phyloP scores from a whole-genome alignment of 2,329 filamentous ascomycete species.

The Colletotrichum musicola region DNA sequence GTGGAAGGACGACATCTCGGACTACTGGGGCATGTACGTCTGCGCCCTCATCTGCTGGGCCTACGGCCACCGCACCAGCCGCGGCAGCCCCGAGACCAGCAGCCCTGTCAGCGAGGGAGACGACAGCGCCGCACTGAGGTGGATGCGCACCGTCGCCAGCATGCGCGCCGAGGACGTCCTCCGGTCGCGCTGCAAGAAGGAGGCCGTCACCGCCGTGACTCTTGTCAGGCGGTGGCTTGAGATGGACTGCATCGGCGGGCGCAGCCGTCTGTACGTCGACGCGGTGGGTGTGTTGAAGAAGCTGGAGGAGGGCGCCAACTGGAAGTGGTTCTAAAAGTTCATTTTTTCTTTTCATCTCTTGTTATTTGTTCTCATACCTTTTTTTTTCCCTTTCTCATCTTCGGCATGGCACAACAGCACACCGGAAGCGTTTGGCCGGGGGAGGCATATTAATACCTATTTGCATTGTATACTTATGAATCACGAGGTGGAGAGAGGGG shows the following conservation, averaged over 20 bases:
- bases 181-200: slow-evolving; percentile 53
- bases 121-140: slow-evolving; percentile 47
- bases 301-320: slow-evolving; percentile 57
- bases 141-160: slow-evolving; percentile 57
- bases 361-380: not conserved
- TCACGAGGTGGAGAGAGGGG: slow-evolving; percentile 6
- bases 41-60: slow-evolving; percentile 72
- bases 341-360: not conserved
- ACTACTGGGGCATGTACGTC: slow-evolving; percentile 69
- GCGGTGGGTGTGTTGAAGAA: slow-evolving; percentile 65
- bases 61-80: slow-evolving; percentile 54
- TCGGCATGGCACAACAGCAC: slow-evolving; percentile 18
- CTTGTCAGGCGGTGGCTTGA: slow-evolving; percentile 62
- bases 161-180: slow-evolving; percentile 55
- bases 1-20: slow-evolving; percentile 56
- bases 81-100: slow-evolving; percentile 38
- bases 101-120: slow-evolving; percentile 33
- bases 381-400: not conserved
- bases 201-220: slow-evolving; percentile 60
- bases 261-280: slow-evolving; percentile 65
- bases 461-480: slow-evolving; percentile 29
- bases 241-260: slow-evolving; percentile 61
- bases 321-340: slow-evolving; percentile 33
- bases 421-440: slow-evolving; percentile 11
- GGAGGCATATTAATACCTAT: slow-evolving; percentile 14